Percentiles rank a stretch among this genome's conserved stretches.
Conservation (phyloP, 495 filamentous ascomycete species). For the Hypoxylon crocopeplum region DNA sequence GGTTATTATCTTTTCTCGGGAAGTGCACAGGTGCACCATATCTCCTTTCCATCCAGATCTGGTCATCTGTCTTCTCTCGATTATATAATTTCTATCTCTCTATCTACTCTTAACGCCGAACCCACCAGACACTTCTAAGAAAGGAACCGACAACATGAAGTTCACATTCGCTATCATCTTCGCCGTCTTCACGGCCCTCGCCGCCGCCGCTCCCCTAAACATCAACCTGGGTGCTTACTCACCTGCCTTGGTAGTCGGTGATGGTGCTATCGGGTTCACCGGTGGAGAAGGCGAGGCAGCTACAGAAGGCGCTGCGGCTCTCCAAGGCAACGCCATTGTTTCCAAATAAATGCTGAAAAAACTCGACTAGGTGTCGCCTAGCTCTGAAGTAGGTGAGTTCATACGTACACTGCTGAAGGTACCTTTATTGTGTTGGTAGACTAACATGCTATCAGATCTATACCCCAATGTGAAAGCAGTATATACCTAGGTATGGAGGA, state of each 20-base stretch:
- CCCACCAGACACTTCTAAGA: neutral
- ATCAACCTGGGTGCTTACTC: slow-evolving; percentile 67
- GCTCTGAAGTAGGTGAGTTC: neutral
- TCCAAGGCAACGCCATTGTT: slow-evolving; percentile 8
- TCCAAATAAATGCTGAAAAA: slow-evolving; percentile 12
- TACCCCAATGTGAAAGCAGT: neutral
- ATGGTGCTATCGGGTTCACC: slow-evolving; percentile 62
- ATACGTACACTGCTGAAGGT: neutral
- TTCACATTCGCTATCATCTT: slow-evolving; percentile 31
- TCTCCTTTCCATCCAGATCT: slow-evolving; percentile 4
- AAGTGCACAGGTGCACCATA: slow-evolving; percentile 40
- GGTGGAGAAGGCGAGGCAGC: slow-evolving; percentile 44
- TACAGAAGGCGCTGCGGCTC: slow-evolving; percentile 24
- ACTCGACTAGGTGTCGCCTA: neutral
- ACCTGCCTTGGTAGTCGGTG: slow-evolving; percentile 64
- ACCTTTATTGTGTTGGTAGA: neutral
- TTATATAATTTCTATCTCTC: neutral
- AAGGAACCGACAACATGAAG: slow-evolving; percentile 27
- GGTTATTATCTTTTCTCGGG: slow-evolving; percentile 2
- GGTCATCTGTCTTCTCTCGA: slow-evolving; percentile 9
- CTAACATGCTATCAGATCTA: slow-evolving; percentile 11
- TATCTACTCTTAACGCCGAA: neutral
- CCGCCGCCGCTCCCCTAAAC: slow-evolving; percentile 55
- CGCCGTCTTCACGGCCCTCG: slow-evolving; percentile 19
- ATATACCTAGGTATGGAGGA: neutral